These are phyloP conservation scores for Lachnellula arida DNA, from an alignment of 2,329 filamentous ascomycete genomes.

Conservation along the genomic window DNA sequence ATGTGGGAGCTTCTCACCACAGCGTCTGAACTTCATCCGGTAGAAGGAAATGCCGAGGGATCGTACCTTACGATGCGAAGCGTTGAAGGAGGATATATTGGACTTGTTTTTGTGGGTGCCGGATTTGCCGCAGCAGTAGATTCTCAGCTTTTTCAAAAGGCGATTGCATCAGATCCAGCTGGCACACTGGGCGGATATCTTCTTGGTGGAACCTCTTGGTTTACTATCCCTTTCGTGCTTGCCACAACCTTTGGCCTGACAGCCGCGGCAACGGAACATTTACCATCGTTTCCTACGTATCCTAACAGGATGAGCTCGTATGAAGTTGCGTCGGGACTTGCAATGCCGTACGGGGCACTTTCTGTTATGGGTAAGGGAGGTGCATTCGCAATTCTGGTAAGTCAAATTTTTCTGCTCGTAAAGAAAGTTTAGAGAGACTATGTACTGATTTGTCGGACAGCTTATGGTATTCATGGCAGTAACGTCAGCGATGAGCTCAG, in stretches of 20 bases:
- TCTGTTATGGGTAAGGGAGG: slow-evolving; percentile 66
- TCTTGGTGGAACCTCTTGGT: slow-evolving; percentile 78
- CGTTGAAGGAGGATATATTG: slow-evolving; percentile 73
- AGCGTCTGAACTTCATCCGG: slow-evolving; percentile 62
- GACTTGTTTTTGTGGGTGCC: slow-evolving; percentile 70
- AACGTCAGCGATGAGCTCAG: slow-evolving; percentile 36
- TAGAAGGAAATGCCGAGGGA: slow-evolving; percentile 70
- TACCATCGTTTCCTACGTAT: slow-evolving; percentile 53
- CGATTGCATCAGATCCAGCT: slow-evolving; percentile 76
- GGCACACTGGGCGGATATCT: slow-evolving; percentile 75
- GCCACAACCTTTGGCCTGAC: slow-evolving; percentile 81
- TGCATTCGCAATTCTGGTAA: slow-evolving; percentile 52
- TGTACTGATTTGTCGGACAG: too few relatives aligned
- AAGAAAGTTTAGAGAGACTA: too few relatives aligned
- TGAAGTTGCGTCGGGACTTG: slow-evolving; percentile 66
- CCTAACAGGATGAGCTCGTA: slow-evolving; percentile 63
- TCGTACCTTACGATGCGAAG: slow-evolving; percentile 81
- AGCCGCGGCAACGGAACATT: slow-evolving; percentile 70
- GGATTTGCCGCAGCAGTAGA: slow-evolving; percentile 47
- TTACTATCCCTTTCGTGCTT: slow-evolving; percentile 81
- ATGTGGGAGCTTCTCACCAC: slow-evolving; percentile 71
- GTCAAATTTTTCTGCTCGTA: too few relatives aligned
- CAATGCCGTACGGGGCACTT: slow-evolving; percentile 65
- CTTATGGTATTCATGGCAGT: slow-evolving; percentile 73
- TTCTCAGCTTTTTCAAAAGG: slow-evolving; percentile 65